These are phyloP conservation scores for Fusarium duplospermum DNA, from an alignment of 2,329 filamentous ascomycete genomes.

Conservation along the genomic window DNA sequence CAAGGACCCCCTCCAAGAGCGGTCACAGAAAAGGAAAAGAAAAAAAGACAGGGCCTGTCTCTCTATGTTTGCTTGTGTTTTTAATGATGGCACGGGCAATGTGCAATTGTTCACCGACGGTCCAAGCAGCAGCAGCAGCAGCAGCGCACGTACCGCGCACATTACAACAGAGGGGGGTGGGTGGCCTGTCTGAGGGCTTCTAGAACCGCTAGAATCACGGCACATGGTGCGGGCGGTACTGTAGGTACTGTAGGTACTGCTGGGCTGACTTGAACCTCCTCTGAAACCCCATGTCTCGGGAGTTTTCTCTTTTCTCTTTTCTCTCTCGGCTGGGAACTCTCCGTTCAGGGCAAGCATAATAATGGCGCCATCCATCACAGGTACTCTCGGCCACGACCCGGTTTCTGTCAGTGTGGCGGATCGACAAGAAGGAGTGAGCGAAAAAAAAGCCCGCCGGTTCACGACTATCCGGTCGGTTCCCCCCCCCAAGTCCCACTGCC, in stretches of 20 bases:
- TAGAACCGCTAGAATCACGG: constrained; percentile 16
- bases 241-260: neutral
- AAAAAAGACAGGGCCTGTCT: neutral
- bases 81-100: neutral
- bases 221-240: neutral
- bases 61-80: neutral
- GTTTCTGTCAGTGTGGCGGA: neutral
- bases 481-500: neutral
- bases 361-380: neutral
- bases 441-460: neutral
- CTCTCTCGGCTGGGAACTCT: neutral
- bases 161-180: neutral
- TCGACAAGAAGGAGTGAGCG: neutral
- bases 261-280: neutral
- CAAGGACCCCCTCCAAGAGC: neutral
- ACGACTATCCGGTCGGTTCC: neutral
- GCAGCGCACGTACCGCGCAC: neutral
- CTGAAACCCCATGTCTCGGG: neutral
- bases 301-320: constrained; percentile 39
- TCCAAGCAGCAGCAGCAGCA: neutral
- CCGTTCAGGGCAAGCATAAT: neutral
- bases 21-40: neutral
- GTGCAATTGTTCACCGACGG: neutral
- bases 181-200: constrained; percentile 8
- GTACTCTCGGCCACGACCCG: neutral